phyloP scores from a whole-genome alignment of 768 basidiomycete genomes.

The Lentinula lateritia region DNA sequence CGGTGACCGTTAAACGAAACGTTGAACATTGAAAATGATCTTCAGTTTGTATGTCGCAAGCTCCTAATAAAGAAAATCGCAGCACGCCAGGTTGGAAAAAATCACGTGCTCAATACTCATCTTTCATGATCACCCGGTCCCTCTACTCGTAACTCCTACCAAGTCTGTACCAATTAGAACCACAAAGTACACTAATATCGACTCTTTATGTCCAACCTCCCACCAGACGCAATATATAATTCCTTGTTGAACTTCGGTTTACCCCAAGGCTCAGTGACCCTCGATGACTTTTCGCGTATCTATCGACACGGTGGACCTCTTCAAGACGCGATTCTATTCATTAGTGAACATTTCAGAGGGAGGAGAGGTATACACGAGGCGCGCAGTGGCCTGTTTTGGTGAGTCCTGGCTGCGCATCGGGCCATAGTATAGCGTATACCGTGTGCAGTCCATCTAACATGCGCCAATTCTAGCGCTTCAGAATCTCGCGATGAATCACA shows the following conservation, averaged over 20 bases:
- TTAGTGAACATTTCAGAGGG: conserved; percentile 12
- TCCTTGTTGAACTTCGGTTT: conserved; percentile 9
- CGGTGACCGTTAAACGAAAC: too few species aligned
- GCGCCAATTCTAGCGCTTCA: not conserved
- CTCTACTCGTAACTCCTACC: too few species aligned
- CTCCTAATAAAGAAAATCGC: too few species aligned
- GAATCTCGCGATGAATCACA: not conserved
- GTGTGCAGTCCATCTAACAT: not conserved
- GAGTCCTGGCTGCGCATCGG: not conserved
- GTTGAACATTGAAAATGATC: too few species aligned
- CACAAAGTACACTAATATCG: too few species aligned
- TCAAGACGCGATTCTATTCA: conserved; percentile 11
- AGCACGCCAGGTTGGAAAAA: too few species aligned
- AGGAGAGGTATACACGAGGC: conserved; percentile 6
- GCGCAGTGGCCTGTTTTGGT: not conserved
- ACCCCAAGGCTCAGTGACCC: conserved; percentile 6
- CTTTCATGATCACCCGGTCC: too few species aligned
- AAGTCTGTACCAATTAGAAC: too few species aligned
- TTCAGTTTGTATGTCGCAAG: too few species aligned
- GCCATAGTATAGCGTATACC: not conserved
- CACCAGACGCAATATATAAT: conserved; percentile 1
- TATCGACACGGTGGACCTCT: conserved; percentile 8
- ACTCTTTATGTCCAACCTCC: not conserved
- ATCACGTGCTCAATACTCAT: too few species aligned
- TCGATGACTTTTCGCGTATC: conserved; percentile 12